Percentiles rank a stretch among this genome's conserved stretches.
These are phyloP conservation scores for Groenewaldozyma sp. DNA, from an alignment of 1,139 yeast species.

Conservation along the genomic window DNA sequence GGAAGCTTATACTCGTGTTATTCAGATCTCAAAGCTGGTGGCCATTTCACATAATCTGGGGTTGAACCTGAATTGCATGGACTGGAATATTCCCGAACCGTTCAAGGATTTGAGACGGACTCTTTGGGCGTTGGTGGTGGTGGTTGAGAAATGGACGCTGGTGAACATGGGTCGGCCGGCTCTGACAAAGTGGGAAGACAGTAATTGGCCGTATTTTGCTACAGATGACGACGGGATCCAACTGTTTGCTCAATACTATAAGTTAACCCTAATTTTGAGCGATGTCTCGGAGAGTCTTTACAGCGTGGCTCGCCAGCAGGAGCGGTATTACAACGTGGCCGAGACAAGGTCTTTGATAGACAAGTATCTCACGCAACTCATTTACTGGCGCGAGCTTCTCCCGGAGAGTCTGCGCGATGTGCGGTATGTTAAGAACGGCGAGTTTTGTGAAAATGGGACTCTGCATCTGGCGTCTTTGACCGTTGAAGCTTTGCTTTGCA, in stretches of 20 bases:
- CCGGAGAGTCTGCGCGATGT: constrained; percentile 25
- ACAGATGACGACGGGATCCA: constrained; percentile 26
- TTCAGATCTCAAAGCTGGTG: constrained; percentile 26
- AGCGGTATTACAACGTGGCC: constrained; percentile 15
- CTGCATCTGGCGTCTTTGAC: constrained; percentile 27
- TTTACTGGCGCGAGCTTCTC: constrained; percentile 24
- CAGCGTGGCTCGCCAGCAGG: constrained; percentile 17
- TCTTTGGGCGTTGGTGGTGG: constrained; percentile 29
- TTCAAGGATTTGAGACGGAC: constrained; percentile 26
- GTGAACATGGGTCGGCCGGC: constrained; percentile 29
- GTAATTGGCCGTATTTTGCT: constrained; percentile 21
- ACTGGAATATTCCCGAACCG: constrained; percentile 27
- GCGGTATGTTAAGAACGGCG: constrained; percentile 20
- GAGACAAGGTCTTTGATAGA: constrained; percentile 18
- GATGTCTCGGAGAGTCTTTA: constrained; percentile 24
- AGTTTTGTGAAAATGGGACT: constrained; percentile 28
- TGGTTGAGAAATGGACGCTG: constrained; percentile 31
- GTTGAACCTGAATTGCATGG: constrained; percentile 28
- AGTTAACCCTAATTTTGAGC: constrained; percentile 26
- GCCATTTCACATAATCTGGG: constrained; percentile 29
- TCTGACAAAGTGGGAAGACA: constrained; percentile 17
- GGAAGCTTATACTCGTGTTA: constrained; percentile 24
- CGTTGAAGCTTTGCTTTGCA: constrained; percentile 26
- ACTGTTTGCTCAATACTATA: constrained; percentile 26
- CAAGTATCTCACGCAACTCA: constrained; percentile 18